Base-by-base conservation (phyloP, 139 green algal genomes). In the Zygnema circumcarinatum region DNA sequence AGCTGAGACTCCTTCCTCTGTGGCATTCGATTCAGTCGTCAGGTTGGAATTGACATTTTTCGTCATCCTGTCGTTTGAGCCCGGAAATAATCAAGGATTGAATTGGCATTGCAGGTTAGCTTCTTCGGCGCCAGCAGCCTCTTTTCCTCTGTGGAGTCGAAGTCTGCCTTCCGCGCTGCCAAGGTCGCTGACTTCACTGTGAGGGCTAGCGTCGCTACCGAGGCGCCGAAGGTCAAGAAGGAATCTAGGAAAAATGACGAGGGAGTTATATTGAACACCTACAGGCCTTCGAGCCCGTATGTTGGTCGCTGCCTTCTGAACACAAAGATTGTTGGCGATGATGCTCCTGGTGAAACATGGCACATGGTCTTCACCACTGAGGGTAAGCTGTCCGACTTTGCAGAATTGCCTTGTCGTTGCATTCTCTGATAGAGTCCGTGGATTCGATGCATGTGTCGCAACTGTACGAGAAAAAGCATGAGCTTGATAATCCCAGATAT, bases 281-380 rank as follows among this genome's bases (percentile, higher is more conserved):
- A 76, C 83, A 91, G 87, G 87, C 87, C 87, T 54, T 88, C 87
- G 87, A 86, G n/a, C 3, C 87, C 87, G 2, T 91, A 91, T 76
- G 83, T 29, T 85, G 87, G 87, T 25, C 36, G 87, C 1, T 87
- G 67, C 38, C 74, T 91, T 21, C 69, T 91, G n/a, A 91, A 91
- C 82, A 91, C 87, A 35, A 90, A 90, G 68, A 91, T 91, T 67
- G 83, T 87, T 20, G 83, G 87, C 11, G 87, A 91, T 79, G 87
- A 90, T 56, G 87, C 87, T 38, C 83, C 87, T 21, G 87, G 87
- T 33, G 83, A 90, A 62, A 91, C 87, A 33, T 87, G 67, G 83
- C 87, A 91, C 72, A 91, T 91, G 83, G 87, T 91, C n/a, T 91
- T 91, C 87, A 86, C 35, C 81, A 90, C 82, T 67, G 85, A 90